A percentile compares a stretch with the other conserved stretches of the same genome.
Conservation (phyloP, 257 asterid genomes). For the Fraxinus quadrangulata region DNA sequence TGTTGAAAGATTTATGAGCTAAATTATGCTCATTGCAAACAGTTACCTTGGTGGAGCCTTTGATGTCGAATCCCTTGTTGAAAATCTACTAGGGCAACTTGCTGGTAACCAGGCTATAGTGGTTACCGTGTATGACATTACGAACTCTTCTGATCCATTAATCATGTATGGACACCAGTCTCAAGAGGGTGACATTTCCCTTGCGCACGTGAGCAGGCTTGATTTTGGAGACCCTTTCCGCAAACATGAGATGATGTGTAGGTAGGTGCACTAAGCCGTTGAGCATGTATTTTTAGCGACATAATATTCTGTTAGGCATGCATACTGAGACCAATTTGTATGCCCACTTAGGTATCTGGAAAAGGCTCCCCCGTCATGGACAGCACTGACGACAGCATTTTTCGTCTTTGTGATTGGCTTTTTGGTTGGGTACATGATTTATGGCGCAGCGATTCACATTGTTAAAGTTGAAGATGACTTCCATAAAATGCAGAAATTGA, state of each 20-base stretch:
- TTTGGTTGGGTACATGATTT: constrained; percentile 63
- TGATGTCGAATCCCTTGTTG: constrained; percentile 89
- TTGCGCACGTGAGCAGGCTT: constrained; percentile 65
- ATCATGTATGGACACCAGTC: constrained; percentile 70
- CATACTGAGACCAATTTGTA: constrained; percentile 15
- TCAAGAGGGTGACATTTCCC: constrained; percentile 62
- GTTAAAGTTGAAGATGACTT: constrained; percentile 79
- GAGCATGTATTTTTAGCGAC: not conserved
- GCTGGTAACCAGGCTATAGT: constrained; percentile 77
- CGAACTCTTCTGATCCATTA: constrained; percentile 76
- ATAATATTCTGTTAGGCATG: not conserved
- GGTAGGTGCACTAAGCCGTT: constrained; percentile 43
- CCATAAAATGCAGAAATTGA: constrained; percentile 67
- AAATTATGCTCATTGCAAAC: constrained; percentile 11
- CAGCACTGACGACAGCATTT: constrained; percentile 56
- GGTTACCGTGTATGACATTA: constrained; percentile 78
- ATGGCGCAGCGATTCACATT: constrained; percentile 68
- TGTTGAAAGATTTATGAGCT: not conserved
- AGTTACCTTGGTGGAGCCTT: constrained; percentile 97
- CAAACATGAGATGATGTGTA: constrained; percentile 86
- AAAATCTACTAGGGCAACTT: constrained; percentile 87
- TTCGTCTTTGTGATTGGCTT: constrained; percentile 53
- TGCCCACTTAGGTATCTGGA: constrained; percentile 63
- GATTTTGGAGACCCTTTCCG: constrained; percentile 95
- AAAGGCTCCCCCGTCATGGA: constrained; percentile 70